These are phyloP conservation scores for Neoboletus brunneissimus DNA, from an alignment of 768 basidiomycete species.

Conservation along the genomic window DNA sequence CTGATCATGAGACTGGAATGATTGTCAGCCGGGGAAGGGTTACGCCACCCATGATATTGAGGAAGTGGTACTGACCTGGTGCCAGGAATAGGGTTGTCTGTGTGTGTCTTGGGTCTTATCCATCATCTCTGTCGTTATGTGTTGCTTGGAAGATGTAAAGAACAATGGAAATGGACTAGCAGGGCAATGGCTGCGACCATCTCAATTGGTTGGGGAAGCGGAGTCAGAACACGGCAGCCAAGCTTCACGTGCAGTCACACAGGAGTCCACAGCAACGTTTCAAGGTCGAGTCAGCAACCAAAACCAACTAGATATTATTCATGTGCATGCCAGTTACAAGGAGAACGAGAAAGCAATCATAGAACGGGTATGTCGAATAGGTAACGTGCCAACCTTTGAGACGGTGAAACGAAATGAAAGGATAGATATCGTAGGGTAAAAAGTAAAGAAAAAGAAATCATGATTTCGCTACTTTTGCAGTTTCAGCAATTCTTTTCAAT, in stretches of 20 bases:
- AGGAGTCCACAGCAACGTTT: constrained; percentile 1
- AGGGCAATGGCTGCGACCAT: constrained; percentile 16
- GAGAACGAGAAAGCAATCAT: constrained; percentile 16
- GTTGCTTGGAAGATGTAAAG: constrained; percentile 13
- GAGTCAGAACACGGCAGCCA: constrained; percentile 32
- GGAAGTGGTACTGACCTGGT: constrained; percentile 58
- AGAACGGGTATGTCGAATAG: constrained; percentile 27
- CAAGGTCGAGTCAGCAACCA: not conserved
- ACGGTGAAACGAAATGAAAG: not conserved
- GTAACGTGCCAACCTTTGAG: constrained; percentile 12
- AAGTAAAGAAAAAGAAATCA: constrained; percentile 11
- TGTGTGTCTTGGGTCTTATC: constrained; percentile 29
- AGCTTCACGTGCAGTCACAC: constrained; percentile 27
- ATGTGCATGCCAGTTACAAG: constrained; percentile 30
- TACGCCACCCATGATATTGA: constrained; percentile 9
- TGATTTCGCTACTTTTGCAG: constrained; percentile 34
- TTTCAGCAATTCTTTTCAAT: constrained; percentile 68
- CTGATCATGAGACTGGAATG: constrained; percentile 79
- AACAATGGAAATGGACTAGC: constrained; percentile 8
- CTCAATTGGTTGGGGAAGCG: constrained; percentile 28
- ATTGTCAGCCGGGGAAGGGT: constrained; percentile 13
- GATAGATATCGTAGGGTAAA: constrained; percentile 16
- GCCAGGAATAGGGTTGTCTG: constrained; percentile 71
- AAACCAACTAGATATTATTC: constrained; percentile 18
- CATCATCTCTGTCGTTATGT: constrained; percentile 15